Conservation (phyloP, 2,329 filamentous ascomycete genomes). For the Lasiodiplodia sp. region DNA sequence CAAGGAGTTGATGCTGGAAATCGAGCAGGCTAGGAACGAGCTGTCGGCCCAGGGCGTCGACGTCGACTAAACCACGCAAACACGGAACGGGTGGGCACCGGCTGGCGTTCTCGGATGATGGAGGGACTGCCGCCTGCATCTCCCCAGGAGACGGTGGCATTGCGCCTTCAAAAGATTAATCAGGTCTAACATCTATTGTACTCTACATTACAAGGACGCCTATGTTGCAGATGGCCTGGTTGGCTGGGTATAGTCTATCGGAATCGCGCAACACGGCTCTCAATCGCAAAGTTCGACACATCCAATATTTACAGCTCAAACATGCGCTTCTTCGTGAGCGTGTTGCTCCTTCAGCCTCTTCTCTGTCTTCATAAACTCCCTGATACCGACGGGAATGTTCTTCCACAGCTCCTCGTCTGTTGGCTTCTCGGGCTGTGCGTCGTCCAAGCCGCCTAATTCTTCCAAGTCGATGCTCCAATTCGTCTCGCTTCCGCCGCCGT, state of each 20-base stretch:
- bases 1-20: conserved; percentile 85
- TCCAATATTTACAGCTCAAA: conserved; percentile 20
- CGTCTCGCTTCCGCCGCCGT: conserved; percentile 76
- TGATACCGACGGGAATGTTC: conserved; percentile 86
- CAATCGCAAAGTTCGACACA: conserved; percentile 1
- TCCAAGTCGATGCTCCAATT: conserved; percentile 61
- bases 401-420: conserved; percentile 74
- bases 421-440: conserved; percentile 37
- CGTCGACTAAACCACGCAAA: conserved; percentile 65
- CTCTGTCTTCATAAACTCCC: conserved; percentile 97
- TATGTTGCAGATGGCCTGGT: not conserved
- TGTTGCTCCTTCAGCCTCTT: conserved; percentile 86
- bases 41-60: conserved; percentile 77
- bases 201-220: conserved; percentile 17
- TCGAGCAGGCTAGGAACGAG: conserved; percentile 77
- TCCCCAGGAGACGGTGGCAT: not conserved
- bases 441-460: conserved; percentile 39
- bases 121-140: not conserved
- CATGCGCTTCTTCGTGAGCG: conserved; percentile 58
- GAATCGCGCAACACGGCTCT: conserved; percentile 5
- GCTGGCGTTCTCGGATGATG: conserved; percentile 14
- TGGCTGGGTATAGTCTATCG: conserved; percentile 21
- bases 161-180: not conserved
- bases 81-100: not conserved
- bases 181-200: conserved; percentile 14